These are phyloP conservation scores for Phytophthora vignae DNA, from an alignment of 352 stramenopile species.

Conservation along the genomic window DNA sequence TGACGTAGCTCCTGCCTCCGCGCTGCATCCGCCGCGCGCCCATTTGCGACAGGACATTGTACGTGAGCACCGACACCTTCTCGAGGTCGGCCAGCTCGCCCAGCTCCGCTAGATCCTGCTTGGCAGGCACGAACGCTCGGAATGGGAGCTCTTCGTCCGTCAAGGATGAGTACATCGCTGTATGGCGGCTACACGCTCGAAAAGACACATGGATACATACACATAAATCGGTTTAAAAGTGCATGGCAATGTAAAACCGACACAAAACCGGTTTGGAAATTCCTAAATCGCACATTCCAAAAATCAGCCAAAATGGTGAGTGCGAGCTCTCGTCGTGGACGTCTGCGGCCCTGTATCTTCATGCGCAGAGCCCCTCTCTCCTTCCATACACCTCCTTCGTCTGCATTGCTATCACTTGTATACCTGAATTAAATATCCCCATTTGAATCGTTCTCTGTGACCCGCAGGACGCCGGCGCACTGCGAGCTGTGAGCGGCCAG, in stretches of 20 bases:
- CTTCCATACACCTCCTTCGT: neutral
- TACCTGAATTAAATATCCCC: slow-evolving; percentile 11
- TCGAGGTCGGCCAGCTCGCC: slow-evolving; percentile 54
- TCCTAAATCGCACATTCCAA: neutral
- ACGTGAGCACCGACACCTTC: slow-evolving; percentile 76
- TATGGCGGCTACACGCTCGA: neutral
- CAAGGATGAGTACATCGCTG: neutral
- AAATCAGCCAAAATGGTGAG: slow-evolving; percentile 25
- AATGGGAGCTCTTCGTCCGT: slow-evolving; percentile 12
- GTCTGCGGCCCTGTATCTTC: slow-evolving; percentile 13
- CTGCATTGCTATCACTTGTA: neutral
- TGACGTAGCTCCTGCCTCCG: slow-evolving; percentile 59
- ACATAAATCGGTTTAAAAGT: neutral
- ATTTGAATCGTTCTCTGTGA: neutral
- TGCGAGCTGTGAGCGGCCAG: slow-evolving; percentile 60
- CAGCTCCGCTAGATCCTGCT: slow-evolving; percentile 50
- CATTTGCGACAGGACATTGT: slow-evolving; percentile 89
- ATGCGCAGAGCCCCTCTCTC: neutral
- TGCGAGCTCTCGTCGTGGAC: neutral
- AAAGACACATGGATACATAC: slow-evolving; percentile 15
- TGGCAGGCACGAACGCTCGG: slow-evolving; percentile 61
- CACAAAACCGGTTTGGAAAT: neutral
- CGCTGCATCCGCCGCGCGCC: slow-evolving; percentile 61
- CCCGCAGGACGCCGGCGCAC: slow-evolving; percentile 59
- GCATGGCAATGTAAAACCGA: no score